Conservation (phyloP, 306 rosid genomes). For the Crotalaria pallida region DNA sequence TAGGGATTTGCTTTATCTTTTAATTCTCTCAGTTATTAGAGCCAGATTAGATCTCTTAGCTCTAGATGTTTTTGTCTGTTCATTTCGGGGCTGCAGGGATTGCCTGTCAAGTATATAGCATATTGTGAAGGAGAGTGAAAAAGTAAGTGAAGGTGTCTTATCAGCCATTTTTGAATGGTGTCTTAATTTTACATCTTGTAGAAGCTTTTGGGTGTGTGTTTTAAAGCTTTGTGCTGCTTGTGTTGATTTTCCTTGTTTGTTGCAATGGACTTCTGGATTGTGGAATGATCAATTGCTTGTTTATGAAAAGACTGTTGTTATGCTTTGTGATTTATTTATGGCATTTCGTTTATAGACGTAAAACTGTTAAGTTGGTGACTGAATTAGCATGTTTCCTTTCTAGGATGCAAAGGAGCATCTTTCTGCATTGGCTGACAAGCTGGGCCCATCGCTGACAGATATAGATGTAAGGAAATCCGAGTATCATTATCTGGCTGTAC, state of each 20-base stretch:
- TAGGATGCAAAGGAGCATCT: slow-evolving; percentile 99
- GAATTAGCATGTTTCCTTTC: slow-evolving; percentile 31
- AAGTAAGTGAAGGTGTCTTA: neutral
- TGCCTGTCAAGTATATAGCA: neutral
- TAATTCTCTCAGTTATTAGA: neutral
- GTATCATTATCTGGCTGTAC: slow-evolving; percentile 10
- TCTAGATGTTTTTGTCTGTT: neutral
- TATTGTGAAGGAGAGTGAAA: neutral
- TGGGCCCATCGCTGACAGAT: slow-evolving; percentile 84
- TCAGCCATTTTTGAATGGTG: neutral
- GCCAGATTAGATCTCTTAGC: neutral
- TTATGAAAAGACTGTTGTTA: neutral
- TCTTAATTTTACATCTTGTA: neutral
- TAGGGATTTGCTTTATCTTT: neutral
- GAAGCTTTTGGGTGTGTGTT: neutral
- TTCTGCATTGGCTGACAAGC: slow-evolving; percentile 90
- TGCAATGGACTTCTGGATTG: neutral
- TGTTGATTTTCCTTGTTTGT: neutral
- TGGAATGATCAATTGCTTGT: slow-evolving; percentile 12
- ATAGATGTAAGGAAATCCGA: slow-evolving; percentile 63
- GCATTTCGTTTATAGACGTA: neutral
- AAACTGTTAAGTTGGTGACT: slow-evolving; percentile 27
- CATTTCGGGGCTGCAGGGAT: neutral
- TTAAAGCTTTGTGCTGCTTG: neutral
- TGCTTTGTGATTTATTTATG: slow-evolving; percentile 14